Percentiles rank a stretch among this genome's conserved stretches.
Conservation (phyloP, 805 yeast genomes). For the Pichia scutulata region DNA sequence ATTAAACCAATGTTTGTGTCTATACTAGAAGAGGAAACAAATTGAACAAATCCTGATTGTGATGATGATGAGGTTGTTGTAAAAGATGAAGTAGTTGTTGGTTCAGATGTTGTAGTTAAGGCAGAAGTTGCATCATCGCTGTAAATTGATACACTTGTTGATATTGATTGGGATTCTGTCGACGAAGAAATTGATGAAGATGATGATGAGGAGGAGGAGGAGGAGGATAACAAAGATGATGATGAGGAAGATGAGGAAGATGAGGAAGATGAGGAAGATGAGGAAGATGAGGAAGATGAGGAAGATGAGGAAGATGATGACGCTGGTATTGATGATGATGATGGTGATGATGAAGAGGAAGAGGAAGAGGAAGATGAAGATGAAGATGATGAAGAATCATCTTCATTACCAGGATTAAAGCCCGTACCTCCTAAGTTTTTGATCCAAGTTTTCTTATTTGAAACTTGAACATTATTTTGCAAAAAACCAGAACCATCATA, state of each 20-base stretch:
- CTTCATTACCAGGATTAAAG: conserved; percentile 42
- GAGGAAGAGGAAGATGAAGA: conserved; percentile 1
- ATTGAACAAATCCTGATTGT: conserved; percentile 3
- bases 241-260: neutral
- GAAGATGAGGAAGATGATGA: neutral
- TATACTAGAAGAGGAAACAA: neutral
- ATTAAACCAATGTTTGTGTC: neutral
- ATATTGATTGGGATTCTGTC: too few species aligned
- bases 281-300: neutral
- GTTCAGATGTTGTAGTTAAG: neutral
- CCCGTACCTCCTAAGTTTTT: conserved; percentile 62
- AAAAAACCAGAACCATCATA: conserved; percentile 44
- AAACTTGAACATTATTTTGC: conserved; percentile 47
- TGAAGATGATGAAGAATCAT: conserved; percentile 15
- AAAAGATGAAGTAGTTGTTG: neutral
- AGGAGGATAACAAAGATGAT: neutral
- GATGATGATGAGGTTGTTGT: neutral
- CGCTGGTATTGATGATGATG: conserved; percentile 3
- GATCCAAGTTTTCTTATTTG: conserved; percentile 54
- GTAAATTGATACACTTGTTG: neutral
- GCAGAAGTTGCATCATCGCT: neutral
- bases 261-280: neutral
- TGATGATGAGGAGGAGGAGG: neutral
- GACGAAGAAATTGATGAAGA: neutral
- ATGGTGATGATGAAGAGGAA: neutral